phyloP scores from a whole-genome alignment of 2,329 filamentous ascomycete genomes.

The Shiraia bambusicola region DNA sequence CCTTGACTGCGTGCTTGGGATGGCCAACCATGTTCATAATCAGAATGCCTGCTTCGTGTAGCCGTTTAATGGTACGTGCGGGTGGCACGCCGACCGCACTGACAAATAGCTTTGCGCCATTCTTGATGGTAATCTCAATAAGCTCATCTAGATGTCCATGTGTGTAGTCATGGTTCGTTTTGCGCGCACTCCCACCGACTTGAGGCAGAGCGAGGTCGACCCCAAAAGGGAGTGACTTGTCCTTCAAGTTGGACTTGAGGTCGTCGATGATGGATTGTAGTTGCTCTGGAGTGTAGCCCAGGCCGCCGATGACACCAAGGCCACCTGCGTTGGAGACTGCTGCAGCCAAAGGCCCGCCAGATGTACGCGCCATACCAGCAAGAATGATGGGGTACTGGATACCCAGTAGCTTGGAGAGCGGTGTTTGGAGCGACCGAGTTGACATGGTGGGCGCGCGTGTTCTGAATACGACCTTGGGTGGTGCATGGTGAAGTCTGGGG shows the following conservation, averaged over 20 bases:
- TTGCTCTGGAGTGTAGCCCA: constrained; percentile 61
- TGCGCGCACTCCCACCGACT: constrained; percentile 77
- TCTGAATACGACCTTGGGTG: constrained; percentile 3
- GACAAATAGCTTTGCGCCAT: constrained; percentile 83
- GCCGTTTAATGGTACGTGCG: constrained; percentile 66
- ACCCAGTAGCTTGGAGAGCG: constrained; percentile 61
- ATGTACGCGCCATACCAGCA: constrained; percentile 86
- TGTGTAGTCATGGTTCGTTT: constrained; percentile 96
- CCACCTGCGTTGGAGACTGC: constrained; percentile 76
- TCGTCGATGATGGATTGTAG: constrained; percentile 80
- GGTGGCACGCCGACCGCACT: constrained; percentile 87
- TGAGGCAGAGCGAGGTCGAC: constrained; percentile 91
- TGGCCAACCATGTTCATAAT: constrained; percentile 98
- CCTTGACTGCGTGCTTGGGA: constrained; percentile 87
- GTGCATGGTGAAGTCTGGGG: constrained; percentile 23
- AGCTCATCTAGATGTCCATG: constrained; percentile 83
- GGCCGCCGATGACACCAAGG: constrained; percentile 60
- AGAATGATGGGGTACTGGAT: constrained; percentile 90
- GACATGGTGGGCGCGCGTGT: constrained; percentile 28
- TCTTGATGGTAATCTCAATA: constrained; percentile 80
- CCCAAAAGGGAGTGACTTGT: constrained; percentile 76
- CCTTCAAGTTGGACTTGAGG: constrained; percentile 71
- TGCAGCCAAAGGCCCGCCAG: constrained; percentile 43
- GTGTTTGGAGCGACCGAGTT: constrained; percentile 39
- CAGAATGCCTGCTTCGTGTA: constrained; percentile 78